phyloP scores from a whole-genome alignment of 768 basidiomycete species.

The Coprinellus micaceus region DNA sequence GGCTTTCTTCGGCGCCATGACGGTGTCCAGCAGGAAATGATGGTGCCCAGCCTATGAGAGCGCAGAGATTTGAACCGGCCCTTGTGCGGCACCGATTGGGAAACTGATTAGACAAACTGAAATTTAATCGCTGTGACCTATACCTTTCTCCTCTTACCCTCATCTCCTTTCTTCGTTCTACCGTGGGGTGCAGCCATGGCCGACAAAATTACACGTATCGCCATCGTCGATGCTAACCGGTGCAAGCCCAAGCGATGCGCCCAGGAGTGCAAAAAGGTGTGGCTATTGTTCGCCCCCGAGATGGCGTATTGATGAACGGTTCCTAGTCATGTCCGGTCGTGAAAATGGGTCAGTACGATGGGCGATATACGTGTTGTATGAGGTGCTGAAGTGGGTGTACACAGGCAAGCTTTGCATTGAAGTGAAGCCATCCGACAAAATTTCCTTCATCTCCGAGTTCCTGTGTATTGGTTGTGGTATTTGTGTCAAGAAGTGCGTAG shows the following conservation, averaged over 20 bases:
- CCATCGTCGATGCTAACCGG: constrained; percentile 86
- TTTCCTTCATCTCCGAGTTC: constrained; percentile 98
- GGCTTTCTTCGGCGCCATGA: constrained; percentile 36
- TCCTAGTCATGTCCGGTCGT: constrained; percentile 80
- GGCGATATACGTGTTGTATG: neutral
- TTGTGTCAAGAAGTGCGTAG: constrained; percentile 92
- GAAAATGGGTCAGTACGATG: constrained; percentile 82
- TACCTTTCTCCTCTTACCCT: constrained; percentile 10
- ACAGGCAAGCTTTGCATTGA: constrained; percentile 97
- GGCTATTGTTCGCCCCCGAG: constrained; percentile 10
- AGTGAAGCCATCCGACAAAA: constrained; percentile 93
- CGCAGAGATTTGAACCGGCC: neutral
- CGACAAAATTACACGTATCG: constrained; percentile 97
- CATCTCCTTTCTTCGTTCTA: constrained; percentile 12
- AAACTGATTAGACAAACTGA: constrained; percentile 13
- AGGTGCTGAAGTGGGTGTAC: constrained; percentile 5
- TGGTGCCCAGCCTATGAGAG: constrained; percentile 2
- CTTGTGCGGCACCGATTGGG: constrained; percentile 4
- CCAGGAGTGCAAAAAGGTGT: constrained; percentile 96
- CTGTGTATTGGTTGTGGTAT: constrained; percentile 99
- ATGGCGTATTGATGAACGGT: constrained; percentile 15
- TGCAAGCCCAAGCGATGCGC: constrained; percentile 97
- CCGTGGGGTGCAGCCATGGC: constrained; percentile 61
- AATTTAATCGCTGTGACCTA: constrained; percentile 11
- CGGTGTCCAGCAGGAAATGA: no score